phyloP scores from a whole-genome alignment of 2,329 filamentous ascomycete species.

The Cylindrodendrum hubeiense region DNA sequence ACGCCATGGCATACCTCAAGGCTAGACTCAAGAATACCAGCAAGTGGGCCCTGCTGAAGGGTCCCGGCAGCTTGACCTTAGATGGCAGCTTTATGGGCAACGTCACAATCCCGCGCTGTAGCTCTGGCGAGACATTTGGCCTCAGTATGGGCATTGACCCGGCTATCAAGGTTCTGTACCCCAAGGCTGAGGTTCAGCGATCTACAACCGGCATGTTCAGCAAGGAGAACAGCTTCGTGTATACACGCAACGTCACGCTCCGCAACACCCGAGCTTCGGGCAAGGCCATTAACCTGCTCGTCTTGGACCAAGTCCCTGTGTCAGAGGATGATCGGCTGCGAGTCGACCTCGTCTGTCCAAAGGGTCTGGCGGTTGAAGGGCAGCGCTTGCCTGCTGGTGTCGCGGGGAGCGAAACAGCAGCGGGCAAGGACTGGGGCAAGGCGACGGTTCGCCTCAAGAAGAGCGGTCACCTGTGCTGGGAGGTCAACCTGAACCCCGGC shows the following conservation, averaged over 20 bases:
- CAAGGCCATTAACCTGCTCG: slow-evolving; percentile 59
- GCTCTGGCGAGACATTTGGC: slow-evolving; percentile 64
- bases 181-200: slow-evolving; percentile 66
- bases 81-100: slow-evolving; percentile 73
- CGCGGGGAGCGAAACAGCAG: slow-evolving; percentile 43
- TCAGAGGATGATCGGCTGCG: slow-evolving; percentile 69
- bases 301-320: slow-evolving; percentile 73
- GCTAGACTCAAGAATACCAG: slow-evolving; percentile 68
- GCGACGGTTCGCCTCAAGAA: slow-evolving; percentile 67
- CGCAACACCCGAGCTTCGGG: slow-evolving; percentile 60
- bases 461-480: slow-evolving; percentile 70
- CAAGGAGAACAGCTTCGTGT: slow-evolving; percentile 65
- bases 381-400: slow-evolving; percentile 52
- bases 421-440: slow-evolving; percentile 63
- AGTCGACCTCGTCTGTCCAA: slow-evolving; percentile 63
- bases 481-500: slow-evolving; percentile 68
- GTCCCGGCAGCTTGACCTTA: slow-evolving; percentile 69
- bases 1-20: slow-evolving; percentile 70
- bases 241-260: slow-evolving; percentile 61
- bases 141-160: slow-evolving; percentile 72
- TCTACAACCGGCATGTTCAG: slow-evolving; percentile 64
- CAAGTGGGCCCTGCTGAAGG: slow-evolving; percentile 67
- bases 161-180: slow-evolving; percentile 66
- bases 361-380: slow-evolving; percentile 58
- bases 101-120: slow-evolving; percentile 66